Conservation (phyloP, 176 grass and related monocot genomes). For the Puccinellia tenuiflora region DNA sequence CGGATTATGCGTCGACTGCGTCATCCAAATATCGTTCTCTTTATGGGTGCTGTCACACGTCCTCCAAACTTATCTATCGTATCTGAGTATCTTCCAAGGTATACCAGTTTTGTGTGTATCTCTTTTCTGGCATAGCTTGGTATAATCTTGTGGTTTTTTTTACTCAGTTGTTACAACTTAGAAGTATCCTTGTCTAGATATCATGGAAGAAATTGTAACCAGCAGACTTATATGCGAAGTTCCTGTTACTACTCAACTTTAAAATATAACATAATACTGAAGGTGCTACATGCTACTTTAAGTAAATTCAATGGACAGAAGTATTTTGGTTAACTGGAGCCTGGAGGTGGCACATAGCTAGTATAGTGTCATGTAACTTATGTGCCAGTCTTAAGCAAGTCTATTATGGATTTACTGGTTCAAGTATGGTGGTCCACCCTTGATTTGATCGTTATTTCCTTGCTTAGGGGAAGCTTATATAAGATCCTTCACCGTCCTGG, state of each 20-base stretch:
- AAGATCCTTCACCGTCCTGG: slow-evolving; percentile 94
- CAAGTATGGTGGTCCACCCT: slow-evolving; percentile 9
- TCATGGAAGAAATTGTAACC: neutral
- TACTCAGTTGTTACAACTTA: slow-evolving; percentile 18
- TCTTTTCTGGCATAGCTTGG: neutral
- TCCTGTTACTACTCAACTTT: neutral
- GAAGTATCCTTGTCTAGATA: neutral
- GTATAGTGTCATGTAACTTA: slow-evolving; percentile 11
- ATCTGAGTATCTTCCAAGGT: slow-evolving; percentile 97
- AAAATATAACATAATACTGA: neutral
- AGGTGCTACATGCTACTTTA: slow-evolving; percentile 19
- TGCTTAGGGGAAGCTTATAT: slow-evolving; percentile 94
- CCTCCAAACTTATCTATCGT: slow-evolving; percentile 95
- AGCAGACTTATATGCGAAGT: neutral
- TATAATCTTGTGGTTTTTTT: slow-evolving; percentile 9
- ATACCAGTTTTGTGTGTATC: neutral
- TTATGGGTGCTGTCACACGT: slow-evolving; percentile 98
- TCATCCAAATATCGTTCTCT: slow-evolving; percentile 98
- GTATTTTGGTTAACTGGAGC: neutral
- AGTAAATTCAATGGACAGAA: neutral
- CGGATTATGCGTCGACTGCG: slow-evolving; percentile 95
- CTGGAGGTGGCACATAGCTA: slow-evolving; percentile 4
- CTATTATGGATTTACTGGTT: neutral
- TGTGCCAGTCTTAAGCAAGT: slow-evolving; percentile 5
- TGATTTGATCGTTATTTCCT: slow-evolving; percentile 17